Percentiles rank a stretch among this genome's conserved stretches.
Evolutionary conservation across 1,284 basidiomycete species (phyloP).

Genomic region (Cutaneotrichosporon spelunceum): DNA sequence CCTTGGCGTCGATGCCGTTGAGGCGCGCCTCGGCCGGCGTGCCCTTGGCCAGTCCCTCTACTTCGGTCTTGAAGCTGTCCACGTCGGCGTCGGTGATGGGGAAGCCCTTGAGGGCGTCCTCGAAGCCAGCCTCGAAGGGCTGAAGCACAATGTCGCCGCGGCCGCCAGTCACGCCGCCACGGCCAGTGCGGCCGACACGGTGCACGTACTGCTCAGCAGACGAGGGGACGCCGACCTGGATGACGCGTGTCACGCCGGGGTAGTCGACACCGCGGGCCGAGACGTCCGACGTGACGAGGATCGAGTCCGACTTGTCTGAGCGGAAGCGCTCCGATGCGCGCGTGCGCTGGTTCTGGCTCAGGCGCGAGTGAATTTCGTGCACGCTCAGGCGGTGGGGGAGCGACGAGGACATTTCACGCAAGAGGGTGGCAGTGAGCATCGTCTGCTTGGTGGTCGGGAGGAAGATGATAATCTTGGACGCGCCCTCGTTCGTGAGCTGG

Average conservation of each 20-base stretch:
- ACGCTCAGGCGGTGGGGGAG: slow-evolving; percentile 59
- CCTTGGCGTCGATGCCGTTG: slow-evolving; percentile 48
- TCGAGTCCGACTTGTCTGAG: slow-evolving; percentile 58
- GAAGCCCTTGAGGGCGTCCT: slow-evolving; percentile 57
- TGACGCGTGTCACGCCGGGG: slow-evolving; percentile 84
- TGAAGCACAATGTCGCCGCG: slow-evolving; percentile 83
- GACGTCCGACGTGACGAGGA: slow-evolving; percentile 85
- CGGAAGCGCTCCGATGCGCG: slow-evolving; percentile 68
- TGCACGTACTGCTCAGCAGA: slow-evolving; percentile 79
- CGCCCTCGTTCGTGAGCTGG: slow-evolving; percentile 69
- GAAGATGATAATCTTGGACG: slow-evolving; percentile 83
- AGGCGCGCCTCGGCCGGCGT: neutral
- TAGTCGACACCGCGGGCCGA: slow-evolving; percentile 89
- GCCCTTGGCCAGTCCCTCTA: slow-evolving; percentile 55
- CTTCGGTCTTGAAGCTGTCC: slow-evolving; percentile 57
- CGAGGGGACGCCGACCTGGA: slow-evolving; percentile 81
- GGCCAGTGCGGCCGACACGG: slow-evolving; percentile 86
- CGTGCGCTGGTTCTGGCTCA: slow-evolving; percentile 65
- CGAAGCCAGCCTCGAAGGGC: slow-evolving; percentile 76
- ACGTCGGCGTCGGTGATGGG: slow-evolving; percentile 38
- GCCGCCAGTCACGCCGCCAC: slow-evolving; percentile 64
- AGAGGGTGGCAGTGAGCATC: slow-evolving; percentile 65
- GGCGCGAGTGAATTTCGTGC: slow-evolving; percentile 84
- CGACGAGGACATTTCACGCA: slow-evolving; percentile 58
- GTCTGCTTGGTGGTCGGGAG: slow-evolving; percentile 85